Evolutionary conservation across 148 eudicot species (phyloP), one percentile per base, ranked within the genome.

Genomic region (Fallopia convolvulus): DNA sequence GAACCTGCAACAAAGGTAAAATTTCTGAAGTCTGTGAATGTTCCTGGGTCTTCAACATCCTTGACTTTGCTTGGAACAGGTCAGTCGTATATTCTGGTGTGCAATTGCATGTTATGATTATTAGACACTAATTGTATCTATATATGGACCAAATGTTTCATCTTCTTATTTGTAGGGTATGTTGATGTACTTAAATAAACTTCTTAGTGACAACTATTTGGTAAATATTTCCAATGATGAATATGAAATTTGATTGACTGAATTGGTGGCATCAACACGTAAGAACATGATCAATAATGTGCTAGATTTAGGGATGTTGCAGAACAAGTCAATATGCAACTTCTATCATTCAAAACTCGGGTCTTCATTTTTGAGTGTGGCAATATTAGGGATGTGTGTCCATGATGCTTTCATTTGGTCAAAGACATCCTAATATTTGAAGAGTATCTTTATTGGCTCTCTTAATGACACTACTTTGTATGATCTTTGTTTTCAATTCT

Each of bases 61-160:
- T 84, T 92, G 80, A 87, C 93, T 40, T 88, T 94, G 81, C 89
- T 94, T 66, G 97, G 97, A 81, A 90, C 88, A 23, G 98, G 97
- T 94, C 77, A 82, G 89, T 78, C 75, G 21, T 70, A 7, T 68
- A 61, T 48, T 75, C 23, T 42, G 11, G 1, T 12, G 26, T 30
- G 56, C 40, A 55, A 2, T 55, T 55, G 47, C 26, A 18, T 41
- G 20, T 21, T 44, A 17, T 44, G 52, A 73, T 11, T 18, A 1
- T 30, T 32, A 32, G 61, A 50, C 32, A 75, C 56, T 48, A 4
- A 32, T 12, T 18, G 8, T 32, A 8, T 26, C 17, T 13, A 46
- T 73, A 46, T 46, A 48, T n/a, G 33, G 21, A 33, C 26, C 55
- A 47, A 21, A 52, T 52, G 12, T 13, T 12, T 32, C 30, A 56